Percentiles rank a stretch among this genome's conserved stretches.
Conservation (phyloP, 176 grass and related monocot species). For the Bothriochloa decipiens region DNA sequence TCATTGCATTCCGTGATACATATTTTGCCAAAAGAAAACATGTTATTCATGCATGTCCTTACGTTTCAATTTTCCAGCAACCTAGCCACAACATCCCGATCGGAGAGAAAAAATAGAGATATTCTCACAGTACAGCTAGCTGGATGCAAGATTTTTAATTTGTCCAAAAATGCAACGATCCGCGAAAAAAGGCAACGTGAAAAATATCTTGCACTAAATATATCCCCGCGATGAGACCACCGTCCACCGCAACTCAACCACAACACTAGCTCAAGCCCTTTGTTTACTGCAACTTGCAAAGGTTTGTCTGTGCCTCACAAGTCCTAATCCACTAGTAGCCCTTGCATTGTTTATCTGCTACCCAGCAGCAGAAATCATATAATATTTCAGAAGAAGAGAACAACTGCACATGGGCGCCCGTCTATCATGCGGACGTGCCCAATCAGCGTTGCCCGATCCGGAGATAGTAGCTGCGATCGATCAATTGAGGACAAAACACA, state of each 20-base stretch:
- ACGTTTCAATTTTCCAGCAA: background rate
- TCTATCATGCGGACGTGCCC: constrained; percentile 26
- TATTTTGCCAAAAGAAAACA: background rate
- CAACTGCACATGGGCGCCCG: constrained; percentile 62
- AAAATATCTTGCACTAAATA: constrained; percentile 32
- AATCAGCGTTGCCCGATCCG: constrained; percentile 26
- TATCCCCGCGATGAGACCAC: background rate
- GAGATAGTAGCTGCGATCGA: background rate
- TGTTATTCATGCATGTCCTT: background rate
- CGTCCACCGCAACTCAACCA: constrained; percentile 47
- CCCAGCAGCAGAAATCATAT: background rate
- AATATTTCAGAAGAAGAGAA: constrained; percentile 12
- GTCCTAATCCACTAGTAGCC: constrained; percentile 53
- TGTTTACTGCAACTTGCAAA: constrained; percentile 30
- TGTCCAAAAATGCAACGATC: background rate
- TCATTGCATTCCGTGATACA: background rate
- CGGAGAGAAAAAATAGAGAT: too few species aligned
- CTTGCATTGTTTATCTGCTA: background rate
- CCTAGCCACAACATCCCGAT: background rate
- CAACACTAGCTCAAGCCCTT: constrained; percentile 27
- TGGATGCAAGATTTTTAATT: background rate
- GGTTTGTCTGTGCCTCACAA: constrained; percentile 26
- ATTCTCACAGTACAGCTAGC: background rate
- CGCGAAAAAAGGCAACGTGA: background rate
- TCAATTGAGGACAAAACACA: constrained; percentile 18